Percentiles rank a stretch among this genome's conserved stretches.
These are phyloP conservation scores for Miscanthus lutarioriparius DNA, from an alignment of 176 grass and related monocot genomes.

Conservation along the genomic window DNA sequence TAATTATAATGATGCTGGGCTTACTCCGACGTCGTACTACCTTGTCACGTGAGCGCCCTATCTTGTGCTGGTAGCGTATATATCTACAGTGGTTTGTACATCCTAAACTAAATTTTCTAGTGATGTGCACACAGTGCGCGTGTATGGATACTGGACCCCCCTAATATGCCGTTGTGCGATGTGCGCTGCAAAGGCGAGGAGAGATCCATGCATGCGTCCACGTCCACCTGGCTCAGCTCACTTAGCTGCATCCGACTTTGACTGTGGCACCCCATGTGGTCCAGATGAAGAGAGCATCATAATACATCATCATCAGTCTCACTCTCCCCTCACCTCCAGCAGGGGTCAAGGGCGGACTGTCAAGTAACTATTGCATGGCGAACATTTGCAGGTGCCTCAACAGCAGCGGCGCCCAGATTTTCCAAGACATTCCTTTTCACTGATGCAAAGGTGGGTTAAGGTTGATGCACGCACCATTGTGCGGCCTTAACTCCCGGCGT, in stretches of 20 bases:
- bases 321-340: background rate
- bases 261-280: conserved; percentile 18
- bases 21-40: conserved; percentile 12
- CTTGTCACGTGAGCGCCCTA: background rate
- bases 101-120: background rate
- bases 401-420: background rate
- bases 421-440: conserved; percentile 47
- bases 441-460: background rate
- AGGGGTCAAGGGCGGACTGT: background rate
- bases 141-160: background rate
- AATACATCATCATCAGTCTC: background rate
- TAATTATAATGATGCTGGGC: background rate
- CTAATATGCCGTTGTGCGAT: no score
- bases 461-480: background rate
- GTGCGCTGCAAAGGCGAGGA: background rate
- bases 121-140: background rate
- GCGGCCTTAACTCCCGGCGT: background rate
- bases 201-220: background rate
- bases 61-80: background rate
- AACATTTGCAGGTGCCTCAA: conserved; percentile 26
- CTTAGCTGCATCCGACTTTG: background rate
- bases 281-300: background rate
- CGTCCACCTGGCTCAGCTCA: background rate
- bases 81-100: background rate
- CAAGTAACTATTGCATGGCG: conserved; percentile 13